A percentile compares a stretch with the other conserved stretches of the same genome.
These are phyloP conservation scores for Xylaria castorea DNA, from an alignment of 495 filamentous ascomycete genomes.

Conservation along the genomic window DNA sequence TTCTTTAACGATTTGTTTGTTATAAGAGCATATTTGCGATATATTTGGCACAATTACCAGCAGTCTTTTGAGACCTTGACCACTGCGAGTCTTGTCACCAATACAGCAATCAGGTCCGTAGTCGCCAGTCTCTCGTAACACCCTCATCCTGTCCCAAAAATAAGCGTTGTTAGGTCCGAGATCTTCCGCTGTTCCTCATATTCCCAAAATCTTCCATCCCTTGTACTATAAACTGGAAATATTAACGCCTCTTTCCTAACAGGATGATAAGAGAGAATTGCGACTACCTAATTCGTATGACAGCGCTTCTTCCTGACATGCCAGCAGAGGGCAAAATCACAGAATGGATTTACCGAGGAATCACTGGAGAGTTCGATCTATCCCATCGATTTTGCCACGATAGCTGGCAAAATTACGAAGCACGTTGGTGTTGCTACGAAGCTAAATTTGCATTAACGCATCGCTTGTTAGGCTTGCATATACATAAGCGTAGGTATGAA, in stretches of 20 bases:
- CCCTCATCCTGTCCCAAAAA: neutral
- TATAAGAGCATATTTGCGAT: neutral
- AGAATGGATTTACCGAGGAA: neutral
- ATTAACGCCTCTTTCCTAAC: neutral
- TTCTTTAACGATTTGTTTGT: constrained; percentile 18
- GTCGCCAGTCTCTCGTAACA: neutral
- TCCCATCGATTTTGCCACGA: neutral
- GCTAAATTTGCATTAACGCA: neutral
- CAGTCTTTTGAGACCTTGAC: constrained; percentile 1
- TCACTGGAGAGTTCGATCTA: no score
- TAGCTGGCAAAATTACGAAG: neutral
- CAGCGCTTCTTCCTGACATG: neutral
- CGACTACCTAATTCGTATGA: neutral
- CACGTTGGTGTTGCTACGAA: constrained; percentile 15
- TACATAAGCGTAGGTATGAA: no score
- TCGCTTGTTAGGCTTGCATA: neutral
- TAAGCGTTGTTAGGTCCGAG: neutral
- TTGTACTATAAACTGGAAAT: neutral
- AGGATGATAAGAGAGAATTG: constrained; percentile 17
- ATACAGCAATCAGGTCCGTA: constrained; percentile 11
- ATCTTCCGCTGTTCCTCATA: no score
- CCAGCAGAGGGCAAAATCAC: neutral
- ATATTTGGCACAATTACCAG: neutral
- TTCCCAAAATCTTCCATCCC: neutral
- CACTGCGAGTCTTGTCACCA: constrained; percentile 8